Conservation (phyloP, 257 asterid genomes). For the Ocimum tenuiflorum region DNA sequence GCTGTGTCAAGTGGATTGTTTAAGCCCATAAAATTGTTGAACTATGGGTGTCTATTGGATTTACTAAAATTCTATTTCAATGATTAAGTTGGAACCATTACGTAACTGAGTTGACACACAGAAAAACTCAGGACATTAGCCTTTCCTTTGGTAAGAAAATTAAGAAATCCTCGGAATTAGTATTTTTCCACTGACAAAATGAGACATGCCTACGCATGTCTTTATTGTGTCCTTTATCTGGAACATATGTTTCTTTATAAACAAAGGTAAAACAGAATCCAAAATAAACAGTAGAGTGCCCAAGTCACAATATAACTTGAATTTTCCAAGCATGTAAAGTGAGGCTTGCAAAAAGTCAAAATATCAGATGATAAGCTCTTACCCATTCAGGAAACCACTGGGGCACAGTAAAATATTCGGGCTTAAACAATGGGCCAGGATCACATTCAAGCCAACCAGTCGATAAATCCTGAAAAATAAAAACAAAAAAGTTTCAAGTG, state of each 20-base stretch:
- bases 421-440: slow-evolving; percentile 77
- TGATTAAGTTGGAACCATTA: background rate
- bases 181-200: background rate
- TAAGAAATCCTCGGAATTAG: background rate
- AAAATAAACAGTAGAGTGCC: background rate
- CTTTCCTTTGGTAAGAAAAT: background rate
- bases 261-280: too few relatives aligned
- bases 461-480: slow-evolving; percentile 65
- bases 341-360: background rate
- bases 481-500: slow-evolving; percentile 10
- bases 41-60: background rate
- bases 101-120: background rate
- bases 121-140: background rate
- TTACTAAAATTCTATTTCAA: background rate
- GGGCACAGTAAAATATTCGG: slow-evolving; percentile 60
- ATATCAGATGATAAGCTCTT: slow-evolving; percentile 21
- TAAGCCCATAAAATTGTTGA: background rate
- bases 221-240: background rate
- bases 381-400: slow-evolving; percentile 80
- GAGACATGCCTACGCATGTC: background rate
- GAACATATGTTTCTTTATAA: background rate
- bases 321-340: background rate
- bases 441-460: slow-evolving; percentile 95
- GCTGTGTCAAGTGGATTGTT: background rate
- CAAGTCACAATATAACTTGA: background rate